Percentiles rank a stretch among this genome's conserved stretches.
phyloP scores from a whole-genome alignment of 1,139 yeast genomes.

The Saccharomyces pastorianus region DNA sequence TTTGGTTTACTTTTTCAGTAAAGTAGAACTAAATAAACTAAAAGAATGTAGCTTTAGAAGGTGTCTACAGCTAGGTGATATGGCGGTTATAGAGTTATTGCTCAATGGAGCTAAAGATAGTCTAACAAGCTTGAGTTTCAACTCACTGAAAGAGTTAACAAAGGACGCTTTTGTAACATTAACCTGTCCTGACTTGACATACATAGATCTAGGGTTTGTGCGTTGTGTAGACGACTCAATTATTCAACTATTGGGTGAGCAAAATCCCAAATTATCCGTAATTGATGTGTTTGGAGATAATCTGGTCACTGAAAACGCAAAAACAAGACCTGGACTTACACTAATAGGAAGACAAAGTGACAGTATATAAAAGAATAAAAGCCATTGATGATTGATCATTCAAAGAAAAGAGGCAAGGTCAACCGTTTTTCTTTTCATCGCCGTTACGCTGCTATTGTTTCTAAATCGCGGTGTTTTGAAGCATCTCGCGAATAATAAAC shows the following conservation, averaged over 20 bases:
- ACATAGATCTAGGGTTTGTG: slow-evolving; percentile 69
- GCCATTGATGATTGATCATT: too few relatives aligned
- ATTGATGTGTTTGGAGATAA: slow-evolving; percentile 77
- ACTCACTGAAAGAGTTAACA: slow-evolving; percentile 58
- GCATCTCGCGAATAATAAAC: too few relatives aligned
- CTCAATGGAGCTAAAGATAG: slow-evolving; percentile 54
- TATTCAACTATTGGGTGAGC: slow-evolving; percentile 43
- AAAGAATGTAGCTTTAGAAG: slow-evolving; percentile 55
- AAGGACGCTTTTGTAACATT: slow-evolving; percentile 42
- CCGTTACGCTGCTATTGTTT: too few relatives aligned
- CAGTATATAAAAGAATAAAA: slow-evolving; percentile 32
- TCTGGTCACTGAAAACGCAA: slow-evolving; percentile 52
- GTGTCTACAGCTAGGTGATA: slow-evolving; percentile 58
- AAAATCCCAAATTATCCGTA: slow-evolving; percentile 53
- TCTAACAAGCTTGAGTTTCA: slow-evolving; percentile 58
- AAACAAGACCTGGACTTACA: slow-evolving; percentile 45
- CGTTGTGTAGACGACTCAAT: slow-evolving; percentile 61
- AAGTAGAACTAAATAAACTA: slow-evolving; percentile 47
- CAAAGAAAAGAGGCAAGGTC: too few relatives aligned
- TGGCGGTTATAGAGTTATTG: slow-evolving; percentile 50
- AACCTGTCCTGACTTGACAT: slow-evolving; percentile 51
- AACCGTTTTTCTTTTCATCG: too few relatives aligned
- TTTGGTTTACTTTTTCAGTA: slow-evolving; percentile 45
- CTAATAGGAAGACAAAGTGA: slow-evolving; percentile 76
- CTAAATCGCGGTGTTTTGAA: too few relatives aligned